Base-by-base conservation (phyloP, 768 basidiomycete species). In the Lanmaoa rubissima region DNA sequence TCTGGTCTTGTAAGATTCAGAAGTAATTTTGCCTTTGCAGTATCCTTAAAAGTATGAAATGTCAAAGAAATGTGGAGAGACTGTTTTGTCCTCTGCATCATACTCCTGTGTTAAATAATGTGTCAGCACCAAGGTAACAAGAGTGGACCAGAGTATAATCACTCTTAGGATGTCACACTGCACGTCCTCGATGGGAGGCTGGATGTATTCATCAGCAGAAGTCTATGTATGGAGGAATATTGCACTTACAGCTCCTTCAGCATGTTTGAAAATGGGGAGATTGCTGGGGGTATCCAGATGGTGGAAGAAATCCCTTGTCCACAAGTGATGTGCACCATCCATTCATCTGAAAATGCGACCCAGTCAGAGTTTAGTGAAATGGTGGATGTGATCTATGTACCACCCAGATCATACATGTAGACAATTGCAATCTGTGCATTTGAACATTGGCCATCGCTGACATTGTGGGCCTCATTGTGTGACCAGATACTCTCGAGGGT, bases 311-410 rank as follows among this genome's bases (percentile, higher is more conserved):
- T 58, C 2, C 44, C 60, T 21, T 42, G 26, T 4, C 68, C 59
- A 14, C 62, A 65, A 16, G 67, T 69, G 45, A 72, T 61, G 41
- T 72, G 65, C 1, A 72, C 65, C 1, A 53, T 62, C 70, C 67
- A 72, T 40, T 62, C 59, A 28, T 69, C 70, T 64, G 48, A 24
- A 19, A 28, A 40, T 19, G 16, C 12, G 10, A 44, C 21, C n/a
- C 6, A 12, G 16, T 45, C 44, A 55, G 51, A 4, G 34, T 19
- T n/a, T n/a, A 5, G 28, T 26, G n/a, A 36, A 9, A 17, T 2
- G 46, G 10, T 11, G 10, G 5, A 26, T n/a, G 21, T 8, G 35
- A 31, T 35, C 14, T 19, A 48, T 53, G 36, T 51, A 59, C 66
- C 66, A 28, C 54, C 24, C 9, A 60, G 35, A 54, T 67, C 56